Conservation (phyloP, 257 asterid genomes). For the Mitragyna speciosa region DNA sequence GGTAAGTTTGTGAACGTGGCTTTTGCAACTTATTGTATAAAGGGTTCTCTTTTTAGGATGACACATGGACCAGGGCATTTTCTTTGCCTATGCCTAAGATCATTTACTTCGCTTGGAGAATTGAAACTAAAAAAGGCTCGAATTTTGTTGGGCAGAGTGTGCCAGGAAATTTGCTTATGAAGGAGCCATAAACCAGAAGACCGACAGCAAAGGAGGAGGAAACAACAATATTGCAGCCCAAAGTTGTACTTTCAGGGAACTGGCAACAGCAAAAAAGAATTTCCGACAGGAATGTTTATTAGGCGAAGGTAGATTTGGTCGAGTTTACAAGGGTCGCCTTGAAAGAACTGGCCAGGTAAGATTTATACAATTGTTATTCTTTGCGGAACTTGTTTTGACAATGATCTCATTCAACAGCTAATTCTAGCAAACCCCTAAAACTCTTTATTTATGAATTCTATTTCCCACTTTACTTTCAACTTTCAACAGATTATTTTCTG, state of each 20-base stretch:
- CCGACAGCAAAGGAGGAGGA: constrained; percentile 31
- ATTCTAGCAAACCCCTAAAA: no score
- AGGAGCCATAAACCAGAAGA: constrained; percentile 22
- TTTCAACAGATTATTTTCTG: no score
- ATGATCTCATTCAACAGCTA: no score
- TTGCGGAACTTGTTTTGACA: background rate
- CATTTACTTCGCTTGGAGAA: no score
- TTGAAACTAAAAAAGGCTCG: no score
- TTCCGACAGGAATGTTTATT: constrained; percentile 74
- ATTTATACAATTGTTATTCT: background rate
- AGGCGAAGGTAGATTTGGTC: constrained; percentile 96
- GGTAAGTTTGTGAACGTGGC: constrained; percentile 40
- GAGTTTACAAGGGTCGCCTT: constrained; percentile 75
- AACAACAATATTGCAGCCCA: constrained; percentile 74
- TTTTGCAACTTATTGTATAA: no score
- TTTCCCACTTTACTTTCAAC: no score
- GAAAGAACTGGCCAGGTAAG: constrained; percentile 68
- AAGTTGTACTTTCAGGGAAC: constrained; percentile 80
- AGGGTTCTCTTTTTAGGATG: no score
- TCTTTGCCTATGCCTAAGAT: no score
- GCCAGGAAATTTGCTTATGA: constrained; percentile 25
- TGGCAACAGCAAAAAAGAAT: constrained; percentile 87
- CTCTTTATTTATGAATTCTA: no score
- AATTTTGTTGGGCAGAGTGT: constrained; percentile 23
- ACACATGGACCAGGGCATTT: no score